These are phyloP conservation scores for Anthoceros angustus DNA, from an alignment of 225 moss, liverwort and hornwort species.

Conservation along the genomic window DNA sequence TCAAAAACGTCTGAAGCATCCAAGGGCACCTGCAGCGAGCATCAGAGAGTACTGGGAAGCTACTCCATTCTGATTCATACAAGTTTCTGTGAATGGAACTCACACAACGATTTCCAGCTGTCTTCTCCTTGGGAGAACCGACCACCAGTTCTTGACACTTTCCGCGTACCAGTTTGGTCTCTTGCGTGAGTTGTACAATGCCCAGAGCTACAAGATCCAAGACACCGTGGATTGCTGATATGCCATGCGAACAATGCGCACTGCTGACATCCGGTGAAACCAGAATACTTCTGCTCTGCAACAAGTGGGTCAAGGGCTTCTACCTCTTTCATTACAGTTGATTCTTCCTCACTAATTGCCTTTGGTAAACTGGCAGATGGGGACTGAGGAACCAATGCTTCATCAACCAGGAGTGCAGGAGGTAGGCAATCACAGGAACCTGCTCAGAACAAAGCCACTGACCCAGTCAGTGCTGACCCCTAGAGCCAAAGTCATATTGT, in stretches of 20 bases:
- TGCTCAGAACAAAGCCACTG: conserved; percentile 6
- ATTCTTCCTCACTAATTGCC: conserved; percentile 48
- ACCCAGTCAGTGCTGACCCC: not conserved
- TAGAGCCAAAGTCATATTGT: not conserved
- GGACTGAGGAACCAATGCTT: conserved; percentile 24
- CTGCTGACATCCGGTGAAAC: not conserved
- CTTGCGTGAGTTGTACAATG: conserved; percentile 65
- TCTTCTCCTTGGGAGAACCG: conserved; percentile 23
- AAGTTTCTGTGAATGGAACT: not conserved
- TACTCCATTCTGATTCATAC: not conserved
- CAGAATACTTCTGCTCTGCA: not conserved
- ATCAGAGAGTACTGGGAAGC: not conserved
- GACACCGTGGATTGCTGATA: conserved; percentile 5
- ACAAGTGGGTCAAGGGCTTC: not conserved
- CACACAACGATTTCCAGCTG: not conserved
- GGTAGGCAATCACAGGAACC: conserved; percentile 75
- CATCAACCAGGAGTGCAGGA: conserved; percentile 56
- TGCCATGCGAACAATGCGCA: not conserved
- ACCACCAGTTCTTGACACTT: conserved; percentile 52
- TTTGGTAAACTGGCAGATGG: conserved; percentile 25
- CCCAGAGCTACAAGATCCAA: conserved; percentile 44
- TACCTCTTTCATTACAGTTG: conserved; percentile 29
- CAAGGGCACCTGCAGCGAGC: not conserved
- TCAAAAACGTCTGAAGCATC: conserved; percentile 53
- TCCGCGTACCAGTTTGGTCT: conserved; percentile 88